Conservation (phyloP, 2,329 filamentous ascomycete genomes). For the Rugonectria rugulosa region DNA sequence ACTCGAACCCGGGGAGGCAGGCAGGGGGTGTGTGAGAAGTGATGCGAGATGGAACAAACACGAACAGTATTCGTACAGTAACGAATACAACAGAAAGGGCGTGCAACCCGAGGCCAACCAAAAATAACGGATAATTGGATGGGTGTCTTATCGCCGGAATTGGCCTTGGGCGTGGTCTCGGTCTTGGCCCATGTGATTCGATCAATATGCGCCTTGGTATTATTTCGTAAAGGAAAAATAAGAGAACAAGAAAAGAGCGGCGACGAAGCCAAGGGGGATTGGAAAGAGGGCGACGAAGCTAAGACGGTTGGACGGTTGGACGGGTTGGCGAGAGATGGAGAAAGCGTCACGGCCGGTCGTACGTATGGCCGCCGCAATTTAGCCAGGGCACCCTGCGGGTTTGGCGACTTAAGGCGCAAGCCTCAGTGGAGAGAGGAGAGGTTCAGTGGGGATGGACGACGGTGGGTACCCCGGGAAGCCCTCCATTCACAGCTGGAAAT, state of each 20-base stretch:
- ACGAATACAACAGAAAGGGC: not conserved
- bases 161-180: slow-evolving; percentile 13
- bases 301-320: slow-evolving; percentile 6
- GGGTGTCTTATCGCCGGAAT: slow-evolving; percentile 31
- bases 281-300: slow-evolving; percentile 20
- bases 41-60: too few relatives aligned
- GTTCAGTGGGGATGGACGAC: slow-evolving; percentile 14
- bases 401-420: slow-evolving; percentile 17
- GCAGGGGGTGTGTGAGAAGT: slow-evolving; percentile 1
- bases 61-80: not conserved
- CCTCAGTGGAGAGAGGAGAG: slow-evolving; percentile 8
- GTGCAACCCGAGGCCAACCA: slow-evolving; percentile 6
- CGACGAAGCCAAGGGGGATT: not conserved
- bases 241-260: too few relatives aligned
- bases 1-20: too few relatives aligned
- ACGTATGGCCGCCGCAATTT: slow-evolving; percentile 13
- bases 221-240: slow-evolving; percentile 3
- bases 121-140: too few relatives aligned
- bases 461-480: slow-evolving; percentile 3
- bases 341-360: slow-evolving; percentile 13
- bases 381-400: slow-evolving; percentile 17
- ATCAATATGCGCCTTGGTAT: not conserved
- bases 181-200: slow-evolving; percentile 14
- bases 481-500: slow-evolving; percentile 8
- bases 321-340: slow-evolving; percentile 6